Base-by-base conservation (phyloP, 176 grass and related monocot genomes). In the Echinochloa phyllopogon region DNA sequence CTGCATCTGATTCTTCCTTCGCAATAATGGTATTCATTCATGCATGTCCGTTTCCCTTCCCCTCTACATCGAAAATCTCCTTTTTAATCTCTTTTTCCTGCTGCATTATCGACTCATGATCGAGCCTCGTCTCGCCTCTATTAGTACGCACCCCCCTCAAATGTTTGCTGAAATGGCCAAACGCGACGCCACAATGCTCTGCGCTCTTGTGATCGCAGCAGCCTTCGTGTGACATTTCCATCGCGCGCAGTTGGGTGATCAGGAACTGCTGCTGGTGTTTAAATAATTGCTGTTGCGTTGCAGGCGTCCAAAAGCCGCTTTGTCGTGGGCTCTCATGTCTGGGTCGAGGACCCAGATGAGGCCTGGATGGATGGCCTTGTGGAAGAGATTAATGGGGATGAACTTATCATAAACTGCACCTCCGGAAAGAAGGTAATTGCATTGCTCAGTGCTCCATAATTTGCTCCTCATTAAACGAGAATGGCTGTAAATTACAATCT, bases 341-440 rank as follows among this genome's bases (percentile, higher is more conserved):
- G 96, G 96, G 78, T 85, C 1, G 93, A 95, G 76, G 93, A 98
- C 68, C 77, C 87, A 80, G 91, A 90, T 74, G 93, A 88, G 85
- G 91, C 96, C 70, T 98, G 96, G 96, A 94, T 95, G 77, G 93
- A 98, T 76, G 96, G 96, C 10, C 64, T 92, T 57, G 89, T 98
- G 29, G 85, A 91, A 27, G 87, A 88, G 73, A 25, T 95, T 64
- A 87, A 88, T 51, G 95, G 66, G 25, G 89, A 94, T 23, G 87
- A 98, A 11, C 75, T 95, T 33, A 78, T 89, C 39, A 45, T 95
- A 21, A 95, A 87, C 25, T 89, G 83, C 60, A 88, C 89, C 80
- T 92, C 87, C n/a, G 96, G 96, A 37, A 98, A 84, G 74, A 92
- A 82, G 86, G 96, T 90, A n/a, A 8, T 72, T 75, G 40, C 25